Evolutionary conservation across 768 basidiomycete species (phyloP).

Genomic region (Gloeopeniophorella convolvens): DNA sequence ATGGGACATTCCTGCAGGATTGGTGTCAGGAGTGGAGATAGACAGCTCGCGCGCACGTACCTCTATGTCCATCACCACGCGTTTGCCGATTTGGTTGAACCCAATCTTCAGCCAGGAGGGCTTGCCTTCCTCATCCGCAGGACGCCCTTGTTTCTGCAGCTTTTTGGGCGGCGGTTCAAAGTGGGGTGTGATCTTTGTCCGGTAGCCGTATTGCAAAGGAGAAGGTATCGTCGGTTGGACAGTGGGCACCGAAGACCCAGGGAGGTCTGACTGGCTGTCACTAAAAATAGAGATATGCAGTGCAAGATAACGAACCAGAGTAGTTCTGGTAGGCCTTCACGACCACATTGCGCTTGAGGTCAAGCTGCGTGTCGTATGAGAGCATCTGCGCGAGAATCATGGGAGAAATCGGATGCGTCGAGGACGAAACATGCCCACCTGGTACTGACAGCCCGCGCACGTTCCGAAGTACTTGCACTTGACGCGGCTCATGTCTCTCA

Average conservation of each 20-base stretch:
- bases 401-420: neutral
- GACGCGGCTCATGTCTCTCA: constrained; percentile 60
- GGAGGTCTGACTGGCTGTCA: constrained; percentile 39
- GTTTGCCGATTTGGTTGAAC: constrained; percentile 58
- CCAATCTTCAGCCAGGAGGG: constrained; percentile 79
- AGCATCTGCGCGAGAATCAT: constrained; percentile 53
- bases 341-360: constrained; percentile 81
- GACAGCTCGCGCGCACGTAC: neutral
- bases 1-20: constrained; percentile 93
- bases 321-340: constrained; percentile 78
- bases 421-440: constrained; percentile 40
- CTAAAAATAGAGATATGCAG: neutral
- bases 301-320: constrained; percentile 37
- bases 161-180: constrained; percentile 70
- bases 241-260: constrained; percentile 48
- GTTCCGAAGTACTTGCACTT: constrained; percentile 83
- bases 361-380: constrained; percentile 79
- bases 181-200: constrained; percentile 97
- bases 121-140: constrained; percentile 30
- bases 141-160: constrained; percentile 24
- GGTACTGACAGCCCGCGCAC: constrained; percentile 94
- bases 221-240: constrained; percentile 77
- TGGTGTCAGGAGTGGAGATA: no score
- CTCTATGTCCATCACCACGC: constrained; percentile 35
- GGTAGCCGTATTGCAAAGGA: constrained; percentile 84